phyloP scores from a whole-genome alignment of 2,329 filamentous ascomycete species.

The Cercospora nicotianae region DNA sequence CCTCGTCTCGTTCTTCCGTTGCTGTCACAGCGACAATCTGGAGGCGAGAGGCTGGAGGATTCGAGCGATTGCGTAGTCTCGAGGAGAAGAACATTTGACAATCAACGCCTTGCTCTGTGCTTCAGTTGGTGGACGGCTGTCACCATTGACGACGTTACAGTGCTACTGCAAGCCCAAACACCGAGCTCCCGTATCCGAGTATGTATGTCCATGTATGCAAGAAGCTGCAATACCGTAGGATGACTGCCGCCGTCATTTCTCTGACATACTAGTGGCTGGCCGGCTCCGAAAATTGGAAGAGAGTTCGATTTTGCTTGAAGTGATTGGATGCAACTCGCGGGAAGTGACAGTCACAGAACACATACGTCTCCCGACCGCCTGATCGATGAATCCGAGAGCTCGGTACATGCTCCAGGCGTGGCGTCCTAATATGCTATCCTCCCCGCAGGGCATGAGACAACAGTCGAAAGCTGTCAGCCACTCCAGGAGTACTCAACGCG shows the following conservation, averaged over 20 bases:
- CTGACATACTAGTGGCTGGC: neutral
- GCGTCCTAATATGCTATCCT: neutral
- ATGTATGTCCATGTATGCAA: neutral
- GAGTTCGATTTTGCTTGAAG: neutral
- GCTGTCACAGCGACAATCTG: neutral
- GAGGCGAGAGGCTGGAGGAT: neutral
- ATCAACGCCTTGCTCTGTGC: neutral
- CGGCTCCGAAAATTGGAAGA: neutral
- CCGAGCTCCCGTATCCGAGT: neutral
- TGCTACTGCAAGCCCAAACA: conserved; percentile 5
- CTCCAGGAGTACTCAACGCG: neutral
- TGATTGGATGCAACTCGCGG: neutral
- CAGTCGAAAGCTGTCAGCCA: neutral
- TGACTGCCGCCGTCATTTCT: neutral
- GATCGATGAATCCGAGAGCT: neutral
- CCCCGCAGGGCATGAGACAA: conserved; percentile 5
- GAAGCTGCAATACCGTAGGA: neutral
- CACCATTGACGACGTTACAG: neutral
- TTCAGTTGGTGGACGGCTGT: neutral
- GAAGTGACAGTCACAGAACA: neutral
- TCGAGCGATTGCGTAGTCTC: neutral
- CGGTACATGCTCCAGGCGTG: neutral
- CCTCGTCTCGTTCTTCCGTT: neutral
- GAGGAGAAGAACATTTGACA: neutral
- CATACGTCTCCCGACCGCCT: neutral